Conservation (phyloP, 352 stramenopile genomes). For the Phytophthora niederhauseri region DNA sequence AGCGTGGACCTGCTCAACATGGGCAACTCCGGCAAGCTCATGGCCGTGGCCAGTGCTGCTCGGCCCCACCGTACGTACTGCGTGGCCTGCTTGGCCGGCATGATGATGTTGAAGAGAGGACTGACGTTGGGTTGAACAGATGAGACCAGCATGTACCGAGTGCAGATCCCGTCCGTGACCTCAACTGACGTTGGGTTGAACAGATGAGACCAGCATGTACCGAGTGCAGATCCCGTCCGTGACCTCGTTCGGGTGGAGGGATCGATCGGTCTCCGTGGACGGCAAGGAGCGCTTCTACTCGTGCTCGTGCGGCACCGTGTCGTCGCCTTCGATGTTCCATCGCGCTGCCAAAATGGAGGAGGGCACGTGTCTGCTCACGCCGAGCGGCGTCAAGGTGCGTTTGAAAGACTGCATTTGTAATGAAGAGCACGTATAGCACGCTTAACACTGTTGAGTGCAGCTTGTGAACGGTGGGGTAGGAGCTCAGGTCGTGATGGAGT, state of each 20-base stretch:
- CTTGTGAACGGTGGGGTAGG: conserved; percentile 17
- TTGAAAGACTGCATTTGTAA: neutral
- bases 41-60: conserved; percentile 63
- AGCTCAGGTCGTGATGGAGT: conserved; percentile 22
- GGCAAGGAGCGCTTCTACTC: conserved; percentile 41
- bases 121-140: neutral
- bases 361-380: conserved; percentile 43
- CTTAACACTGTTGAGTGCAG: conserved; percentile 3
- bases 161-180: conserved; percentile 62
- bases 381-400: conserved; percentile 40
- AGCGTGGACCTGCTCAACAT: conserved; percentile 66
- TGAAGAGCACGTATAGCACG: neutral
- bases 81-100: neutral
- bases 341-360: conserved; percentile 43
- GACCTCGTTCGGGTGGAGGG: conserved; percentile 50
- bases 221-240: conserved; percentile 63
- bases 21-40: conserved; percentile 69
- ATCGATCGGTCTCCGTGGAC: conserved; percentile 45
- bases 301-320: conserved; percentile 38
- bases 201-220: conserved; percentile 50
- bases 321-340: conserved; percentile 46
- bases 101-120: neutral
- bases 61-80: conserved; percentile 53
- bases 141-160: conserved; percentile 55
- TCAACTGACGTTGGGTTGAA: too few species aligned